Evolutionary conservation across 768 basidiomycete genomes (phyloP), one percentile per base, ranked within the genome.

Genomic region (Lactifluus volemus): DNA sequence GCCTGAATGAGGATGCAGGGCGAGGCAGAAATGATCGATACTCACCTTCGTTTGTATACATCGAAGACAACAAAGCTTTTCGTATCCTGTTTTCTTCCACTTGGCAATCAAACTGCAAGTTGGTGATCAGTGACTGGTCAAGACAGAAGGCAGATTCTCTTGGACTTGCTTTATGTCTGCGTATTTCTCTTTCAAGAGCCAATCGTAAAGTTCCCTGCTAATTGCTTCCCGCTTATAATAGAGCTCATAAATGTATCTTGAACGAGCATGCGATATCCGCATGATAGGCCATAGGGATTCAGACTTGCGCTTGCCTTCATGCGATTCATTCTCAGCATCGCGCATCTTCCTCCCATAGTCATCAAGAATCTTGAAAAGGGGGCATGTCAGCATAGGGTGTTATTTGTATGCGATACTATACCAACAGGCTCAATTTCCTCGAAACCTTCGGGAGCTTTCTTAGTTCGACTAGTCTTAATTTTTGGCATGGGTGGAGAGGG

Each of bases 311-410:
- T 99, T 98, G 64, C 97, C 97, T 73, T 99, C 97, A 72, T 99
- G 97, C 2, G 88, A 86, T 76, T 99, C 97, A 70, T 95, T 97
- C 79, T 99, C 97, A 1, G 91, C 97, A 74, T 99, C 97, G 57
- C 97, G 80, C 97, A 99, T 99, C 78, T 97, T 98, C 78, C 93
- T 92, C 48, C 92, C 90, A 72, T 98, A 99, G 75, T 98, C 97
- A 67, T 98, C 97, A 66, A 98, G 87, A 67, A 98, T 87, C 89
- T 96, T 61, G 17, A 39, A 60, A 14, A 17, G 29, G n/a, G 45
- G 15, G 17, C 9, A 14, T 11, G 49, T 65, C 12, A 57, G 45
- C 30, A 25, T 19, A n/a, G 21, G 25, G 6, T 5, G n/a, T 10
- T 19, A 39, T 39, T 17, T n/a, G 29, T 15, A 38, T 3, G 42